Base-by-base conservation (phyloP, 2,329 filamentous ascomycete species). In the Colletotrichum liaoningense region DNA sequence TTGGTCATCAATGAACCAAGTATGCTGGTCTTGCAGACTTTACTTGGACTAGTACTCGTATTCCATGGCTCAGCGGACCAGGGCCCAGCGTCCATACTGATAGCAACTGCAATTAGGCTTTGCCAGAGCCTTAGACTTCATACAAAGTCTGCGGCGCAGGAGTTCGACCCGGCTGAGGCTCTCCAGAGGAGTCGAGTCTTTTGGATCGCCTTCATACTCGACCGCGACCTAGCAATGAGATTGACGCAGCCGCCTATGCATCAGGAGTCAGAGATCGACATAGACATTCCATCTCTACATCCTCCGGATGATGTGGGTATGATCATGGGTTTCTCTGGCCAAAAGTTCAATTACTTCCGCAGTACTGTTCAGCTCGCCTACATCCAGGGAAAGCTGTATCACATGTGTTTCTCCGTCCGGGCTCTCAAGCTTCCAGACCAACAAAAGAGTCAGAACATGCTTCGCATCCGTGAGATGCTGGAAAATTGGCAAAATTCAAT, bases 121-220 rank as follows among this genome's bases (percentile, higher is more conserved):
- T 77, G 76, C 6, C 80, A 81, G 59, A 72, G 72, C 5, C 60
- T 81, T 4, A 73, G 75, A 11, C 68, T 81, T 22, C 77, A 81
- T n/a, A 74, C 77, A 1, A 77, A 77, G 49, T 26, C 72, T 8
- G n/a, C 67, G 1, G 56, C 74, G 24, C 64, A 67, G 3, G 63
- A 74, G 0, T 74, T 77, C 8, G 58, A 78, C 1, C 69, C 77
- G 0, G 76, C 75, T 1, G 75, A 78, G 5, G 75, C 76, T 8
- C 74, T 75, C 6, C 77, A 81, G 4, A 76, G 79, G 19, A 71
- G 73, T 7, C 79, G 80, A 22, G 74, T 80, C 38, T 81, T 81
- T 63, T 82, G 79, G 80, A 74, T 81, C 16, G 79, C 79, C 49
- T 82, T 80, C 49, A 75, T 74, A 3, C 71, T 81, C 6, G 80